These are phyloP conservation scores for Yamadazyma paraphyllophila DNA, from an alignment of 805 yeast species.

Conservation along the genomic window DNA sequence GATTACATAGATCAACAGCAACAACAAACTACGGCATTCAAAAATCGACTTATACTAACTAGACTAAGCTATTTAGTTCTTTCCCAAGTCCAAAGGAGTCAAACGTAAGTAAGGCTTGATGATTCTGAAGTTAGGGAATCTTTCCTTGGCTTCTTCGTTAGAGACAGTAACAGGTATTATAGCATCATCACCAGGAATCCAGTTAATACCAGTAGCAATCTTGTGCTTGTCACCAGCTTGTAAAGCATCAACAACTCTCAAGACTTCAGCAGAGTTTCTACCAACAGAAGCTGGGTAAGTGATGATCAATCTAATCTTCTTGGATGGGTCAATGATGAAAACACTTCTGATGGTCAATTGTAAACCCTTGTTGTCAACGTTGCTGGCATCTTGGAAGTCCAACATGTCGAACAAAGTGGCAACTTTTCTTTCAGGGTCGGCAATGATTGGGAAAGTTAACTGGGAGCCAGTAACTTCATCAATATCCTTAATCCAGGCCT, in stretches of 20 bases:
- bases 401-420: conserved; percentile 71
- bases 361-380: conserved; percentile 65
- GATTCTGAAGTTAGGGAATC: conserved; percentile 82
- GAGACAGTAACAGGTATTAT: conserved; percentile 86
- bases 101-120: conserved; percentile 88
- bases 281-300: conserved; percentile 94
- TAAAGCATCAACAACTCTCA: conserved; percentile 85
- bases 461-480: conserved; percentile 79
- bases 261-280: conserved; percentile 88
- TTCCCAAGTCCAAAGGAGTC: conserved; percentile 40
- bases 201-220: conserved; percentile 87
- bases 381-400: conserved; percentile 65
- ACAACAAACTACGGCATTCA: too few species aligned
- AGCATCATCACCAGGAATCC: conserved; percentile 88
- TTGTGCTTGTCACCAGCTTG: conserved; percentile 82
- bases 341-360: conserved; percentile 91
- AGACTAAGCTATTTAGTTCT: neutral
- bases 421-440: conserved; percentile 81
- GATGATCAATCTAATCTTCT: conserved; percentile 82
- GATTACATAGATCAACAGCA: too few species aligned
- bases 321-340: conserved; percentile 84
- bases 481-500: conserved; percentile 86
- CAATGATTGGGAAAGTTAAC: conserved; percentile 86
- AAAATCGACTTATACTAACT: too few species aligned
- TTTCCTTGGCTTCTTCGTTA: conserved; percentile 58